phyloP scores from a whole-genome alignment of 768 basidiomycete species.

The Lepiota subincarnata region DNA sequence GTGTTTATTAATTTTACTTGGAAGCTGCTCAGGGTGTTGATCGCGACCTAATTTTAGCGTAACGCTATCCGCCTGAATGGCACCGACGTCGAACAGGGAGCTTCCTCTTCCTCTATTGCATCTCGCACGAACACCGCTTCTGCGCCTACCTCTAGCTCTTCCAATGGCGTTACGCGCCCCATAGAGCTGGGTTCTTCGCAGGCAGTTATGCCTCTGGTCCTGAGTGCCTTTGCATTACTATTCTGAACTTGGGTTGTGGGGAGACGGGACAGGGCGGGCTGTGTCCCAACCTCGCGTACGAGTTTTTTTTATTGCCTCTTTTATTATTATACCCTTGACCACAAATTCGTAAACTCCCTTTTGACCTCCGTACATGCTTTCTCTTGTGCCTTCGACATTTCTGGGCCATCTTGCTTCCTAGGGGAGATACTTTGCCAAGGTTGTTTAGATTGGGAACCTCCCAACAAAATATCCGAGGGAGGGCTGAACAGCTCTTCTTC shows the following conservation, averaged over 20 bases:
- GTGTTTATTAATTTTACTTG: neutral
- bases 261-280: no score
- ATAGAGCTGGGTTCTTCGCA: neutral
- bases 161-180: neutral
- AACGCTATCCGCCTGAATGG: slow-evolving; percentile 58
- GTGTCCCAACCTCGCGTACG: no score
- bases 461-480: no score
- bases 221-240: neutral
- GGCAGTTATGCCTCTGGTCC: neutral
- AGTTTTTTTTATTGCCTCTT: neutral
- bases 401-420: no score
- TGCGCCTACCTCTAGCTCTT: neutral
- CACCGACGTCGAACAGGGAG: slow-evolving; percentile 20
- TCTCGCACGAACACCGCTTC: neutral
- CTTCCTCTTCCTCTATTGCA: neutral
- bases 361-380: no score
- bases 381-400: no score
- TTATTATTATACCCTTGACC: neutral
- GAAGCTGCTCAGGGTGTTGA: neutral
- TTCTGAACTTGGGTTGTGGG: neutral
- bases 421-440: no score
- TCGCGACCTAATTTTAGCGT: slow-evolving; percentile 31
- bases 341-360: no score
- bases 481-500: no score
- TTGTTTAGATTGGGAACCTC: no score